Percentiles rank a stretch among this genome's conserved stretches.
These are phyloP conservation scores for Heliamphora pulchella DNA, from an alignment of 179 eudicot species.

Conservation along the genomic window DNA sequence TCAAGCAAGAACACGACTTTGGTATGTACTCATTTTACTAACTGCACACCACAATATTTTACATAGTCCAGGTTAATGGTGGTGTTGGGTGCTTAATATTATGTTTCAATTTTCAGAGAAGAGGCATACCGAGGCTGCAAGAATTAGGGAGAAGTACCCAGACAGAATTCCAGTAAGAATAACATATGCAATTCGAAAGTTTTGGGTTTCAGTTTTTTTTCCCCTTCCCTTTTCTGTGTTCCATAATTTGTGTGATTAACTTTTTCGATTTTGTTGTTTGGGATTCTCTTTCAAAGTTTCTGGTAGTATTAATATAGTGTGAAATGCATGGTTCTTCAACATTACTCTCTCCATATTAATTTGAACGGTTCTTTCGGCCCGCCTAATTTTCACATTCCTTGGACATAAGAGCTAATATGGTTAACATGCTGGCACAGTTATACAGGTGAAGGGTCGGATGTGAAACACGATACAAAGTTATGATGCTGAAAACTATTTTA, in stretches of 20 bases:
- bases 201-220: neutral
- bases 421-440: neutral
- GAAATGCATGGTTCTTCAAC: neutral
- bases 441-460: neutral
- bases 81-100: constrained; percentile 3
- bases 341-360: neutral
- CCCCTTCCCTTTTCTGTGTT: neutral
- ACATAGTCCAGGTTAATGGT: neutral
- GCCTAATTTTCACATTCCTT: neutral
- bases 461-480: too few relatives aligned
- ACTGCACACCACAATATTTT: neutral
- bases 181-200: neutral
- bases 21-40: constrained; percentile 17
- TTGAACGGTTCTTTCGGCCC: neutral
- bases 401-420: neutral
- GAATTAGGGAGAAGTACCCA: constrained; percentile 41
- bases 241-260: neutral
- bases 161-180: constrained; percentile 39
- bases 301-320: neutral
- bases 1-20: constrained; percentile 38
- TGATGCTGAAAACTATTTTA: too few relatives aligned
- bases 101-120: constrained; percentile 24
- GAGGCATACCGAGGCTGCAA: constrained; percentile 38
- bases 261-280: neutral
- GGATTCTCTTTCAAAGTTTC: neutral